phyloP scores from a whole-genome alignment of 163 green algal species.

The Scenedesmus sp. region DNA sequence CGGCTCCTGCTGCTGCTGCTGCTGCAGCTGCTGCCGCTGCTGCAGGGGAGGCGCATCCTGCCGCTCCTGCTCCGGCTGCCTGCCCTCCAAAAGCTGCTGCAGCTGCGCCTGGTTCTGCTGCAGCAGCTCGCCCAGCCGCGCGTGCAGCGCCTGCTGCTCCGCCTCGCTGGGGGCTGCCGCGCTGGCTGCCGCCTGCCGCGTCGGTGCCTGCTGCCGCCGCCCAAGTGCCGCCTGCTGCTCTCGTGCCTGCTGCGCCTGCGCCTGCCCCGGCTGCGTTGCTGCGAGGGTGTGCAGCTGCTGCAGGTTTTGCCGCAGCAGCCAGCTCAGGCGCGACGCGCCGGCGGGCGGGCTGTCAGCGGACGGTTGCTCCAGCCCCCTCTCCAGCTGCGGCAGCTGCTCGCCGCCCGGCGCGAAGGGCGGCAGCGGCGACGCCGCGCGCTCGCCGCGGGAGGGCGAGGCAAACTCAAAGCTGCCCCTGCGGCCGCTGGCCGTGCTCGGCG shows the following conservation, averaged over 20 bases:
- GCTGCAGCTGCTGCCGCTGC: slow-evolving; percentile 13
- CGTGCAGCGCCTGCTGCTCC: background rate
- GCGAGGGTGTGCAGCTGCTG: background rate
- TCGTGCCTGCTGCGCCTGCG: background rate
- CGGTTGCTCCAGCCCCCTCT: slow-evolving; percentile 8
- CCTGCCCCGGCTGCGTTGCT: slow-evolving; percentile 4
- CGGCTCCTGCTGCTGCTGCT: slow-evolving; percentile 5
- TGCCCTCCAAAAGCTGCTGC: background rate
- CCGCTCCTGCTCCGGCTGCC: background rate
- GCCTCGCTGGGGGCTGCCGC: no score
- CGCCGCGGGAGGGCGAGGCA: background rate
- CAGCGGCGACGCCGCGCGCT: background rate
- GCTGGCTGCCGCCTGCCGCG: no score
- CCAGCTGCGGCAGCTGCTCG: slow-evolving; percentile 2
- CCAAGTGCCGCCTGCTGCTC: background rate
- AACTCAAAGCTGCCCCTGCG: slow-evolving; percentile 6
- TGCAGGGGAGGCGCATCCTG: background rate
- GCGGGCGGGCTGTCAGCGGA: no score
- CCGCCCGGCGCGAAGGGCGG: background rate
- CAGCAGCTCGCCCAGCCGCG: background rate
- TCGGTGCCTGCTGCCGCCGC: no score
- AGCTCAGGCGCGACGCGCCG: background rate
- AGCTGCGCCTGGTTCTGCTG: slow-evolving; percentile 26
- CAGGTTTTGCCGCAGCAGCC: slow-evolving; percentile 28
- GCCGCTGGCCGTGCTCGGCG: background rate